Conservation (phyloP, 139 green algal species). For the Chlorella sp. region DNA sequence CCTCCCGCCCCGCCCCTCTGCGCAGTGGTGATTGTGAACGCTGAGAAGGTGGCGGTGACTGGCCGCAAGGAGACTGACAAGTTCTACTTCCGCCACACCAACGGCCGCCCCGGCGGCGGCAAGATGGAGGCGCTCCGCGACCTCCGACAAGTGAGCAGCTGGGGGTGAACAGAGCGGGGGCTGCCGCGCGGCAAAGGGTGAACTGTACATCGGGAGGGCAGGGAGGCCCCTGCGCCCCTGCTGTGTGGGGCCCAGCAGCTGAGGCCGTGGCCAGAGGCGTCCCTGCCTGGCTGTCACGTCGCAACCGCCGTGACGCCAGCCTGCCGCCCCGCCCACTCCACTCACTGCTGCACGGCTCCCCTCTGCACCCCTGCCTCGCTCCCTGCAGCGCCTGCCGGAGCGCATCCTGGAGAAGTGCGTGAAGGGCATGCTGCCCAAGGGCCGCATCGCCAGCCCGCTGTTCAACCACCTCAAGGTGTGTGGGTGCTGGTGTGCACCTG, state of each 20-base stretch:
- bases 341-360: no score
- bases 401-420: slow-evolving; percentile 98
- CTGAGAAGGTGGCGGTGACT: slow-evolving; percentile 91
- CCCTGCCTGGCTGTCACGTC: no score
- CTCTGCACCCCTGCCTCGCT: not conserved
- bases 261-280: no score
- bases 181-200: no score
- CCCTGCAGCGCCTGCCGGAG: slow-evolving; percentile 90
- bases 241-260: no score
- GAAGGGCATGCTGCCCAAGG: slow-evolving; percentile 98
- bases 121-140: slow-evolving; percentile 85
- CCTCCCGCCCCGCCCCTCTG: no score
- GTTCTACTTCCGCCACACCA: slow-evolving; percentile 92
- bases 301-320: no score
- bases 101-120: slow-evolving; percentile 79
- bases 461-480: slow-evolving; percentile 94
- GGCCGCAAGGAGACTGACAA: slow-evolving; percentile 94
- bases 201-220: no score
- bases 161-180: no score
- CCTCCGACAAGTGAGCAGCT: slow-evolving; percentile 56
- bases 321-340: no score
- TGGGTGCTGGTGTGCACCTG: no score
- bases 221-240: no score
- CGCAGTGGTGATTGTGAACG: slow-evolving; percentile 96
- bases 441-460: slow-evolving; percentile 84